phyloP scores from a whole-genome alignment of 2,329 filamentous ascomycete species.

The Hymenoscyphus albidus region DNA sequence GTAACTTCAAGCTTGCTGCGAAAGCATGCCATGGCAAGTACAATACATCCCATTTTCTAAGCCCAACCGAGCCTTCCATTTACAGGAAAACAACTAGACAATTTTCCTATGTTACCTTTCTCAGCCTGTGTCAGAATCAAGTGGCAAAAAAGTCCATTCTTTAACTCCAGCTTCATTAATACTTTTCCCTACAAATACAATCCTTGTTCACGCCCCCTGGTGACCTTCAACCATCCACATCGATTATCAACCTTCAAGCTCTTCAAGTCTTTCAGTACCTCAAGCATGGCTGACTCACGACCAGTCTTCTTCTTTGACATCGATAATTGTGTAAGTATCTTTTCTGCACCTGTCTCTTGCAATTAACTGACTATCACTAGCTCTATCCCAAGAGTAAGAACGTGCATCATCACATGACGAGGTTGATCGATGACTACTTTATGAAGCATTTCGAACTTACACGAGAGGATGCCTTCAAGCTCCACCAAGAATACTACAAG shows the following conservation, averaged over 20 bases:
- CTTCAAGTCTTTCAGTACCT: not conserved
- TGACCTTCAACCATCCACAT: not conserved
- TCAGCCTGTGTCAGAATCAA: not conserved
- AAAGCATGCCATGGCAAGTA: not conserved
- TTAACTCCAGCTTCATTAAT: not conserved
- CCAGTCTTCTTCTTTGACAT: constrained; percentile 82
- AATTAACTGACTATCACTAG: constrained; percentile 34
- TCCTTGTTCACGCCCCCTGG: not conserved
- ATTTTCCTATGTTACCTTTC: not conserved
- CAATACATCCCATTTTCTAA: not conserved
- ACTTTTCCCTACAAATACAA: not conserved
- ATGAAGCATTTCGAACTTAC: constrained; percentile 68
- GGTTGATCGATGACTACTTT: constrained; percentile 61
- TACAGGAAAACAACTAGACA: not conserved
- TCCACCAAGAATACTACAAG: constrained; percentile 90
- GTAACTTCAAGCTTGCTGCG: not conserved
- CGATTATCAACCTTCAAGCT: not conserved
- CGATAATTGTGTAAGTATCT: constrained; percentile 75
- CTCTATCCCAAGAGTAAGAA: constrained; percentile 86
- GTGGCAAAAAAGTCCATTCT: not conserved
- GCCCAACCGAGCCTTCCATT: too few species aligned
- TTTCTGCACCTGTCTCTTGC: not conserved
- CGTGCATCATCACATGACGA: constrained; percentile 85
- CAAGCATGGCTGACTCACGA: constrained; percentile 33
- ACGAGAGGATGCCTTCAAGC: constrained; percentile 72